phyloP scores from a whole-genome alignment of 2,329 filamentous ascomycete species.

The Pseudopithomyces maydicus region DNA sequence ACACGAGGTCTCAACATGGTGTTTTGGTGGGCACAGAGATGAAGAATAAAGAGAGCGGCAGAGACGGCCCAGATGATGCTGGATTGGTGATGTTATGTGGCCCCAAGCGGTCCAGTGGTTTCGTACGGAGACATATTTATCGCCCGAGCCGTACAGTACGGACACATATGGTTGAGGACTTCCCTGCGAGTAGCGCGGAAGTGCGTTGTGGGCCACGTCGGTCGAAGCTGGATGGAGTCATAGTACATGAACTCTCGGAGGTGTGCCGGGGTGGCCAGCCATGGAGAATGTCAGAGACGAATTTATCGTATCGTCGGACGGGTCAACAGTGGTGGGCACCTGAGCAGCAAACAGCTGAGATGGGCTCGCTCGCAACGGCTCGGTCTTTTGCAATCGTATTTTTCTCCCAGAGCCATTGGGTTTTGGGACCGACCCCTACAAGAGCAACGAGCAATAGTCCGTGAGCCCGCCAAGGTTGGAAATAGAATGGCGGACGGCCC shows the following conservation, averaged over 20 bases:
- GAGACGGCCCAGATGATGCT: neutral
- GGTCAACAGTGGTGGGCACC: too few species aligned
- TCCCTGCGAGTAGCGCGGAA: neutral
- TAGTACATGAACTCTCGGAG: neutral
- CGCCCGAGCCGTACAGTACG: too few species aligned
- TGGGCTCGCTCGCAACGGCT: too few species aligned
- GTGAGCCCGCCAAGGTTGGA: neutral
- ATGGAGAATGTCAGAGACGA: neutral
- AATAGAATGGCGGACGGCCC: neutral
- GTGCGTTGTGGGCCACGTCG: neutral
- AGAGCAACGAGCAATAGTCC: neutral
- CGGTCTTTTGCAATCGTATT: too few species aligned
- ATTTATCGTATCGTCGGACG: neutral
- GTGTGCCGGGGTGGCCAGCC: neutral
- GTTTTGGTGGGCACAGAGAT: neutral
- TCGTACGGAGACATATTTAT: too few species aligned
- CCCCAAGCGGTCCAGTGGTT: neutral
- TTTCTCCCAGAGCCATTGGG: too few species aligned
- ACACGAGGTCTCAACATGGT: neutral
- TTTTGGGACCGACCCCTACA: too few species aligned
- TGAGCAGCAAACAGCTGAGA: too few species aligned
- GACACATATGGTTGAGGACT: too few species aligned
- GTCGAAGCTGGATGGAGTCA: neutral
- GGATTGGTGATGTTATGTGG: neutral
- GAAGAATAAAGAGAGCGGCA: neutral